Percentiles rank a stretch among this genome's conserved stretches.
These are phyloP conservation scores for Neophaeococcomyces mojaviensis DNA, from an alignment of 2,329 filamentous ascomycete species.

Conservation along the genomic window DNA sequence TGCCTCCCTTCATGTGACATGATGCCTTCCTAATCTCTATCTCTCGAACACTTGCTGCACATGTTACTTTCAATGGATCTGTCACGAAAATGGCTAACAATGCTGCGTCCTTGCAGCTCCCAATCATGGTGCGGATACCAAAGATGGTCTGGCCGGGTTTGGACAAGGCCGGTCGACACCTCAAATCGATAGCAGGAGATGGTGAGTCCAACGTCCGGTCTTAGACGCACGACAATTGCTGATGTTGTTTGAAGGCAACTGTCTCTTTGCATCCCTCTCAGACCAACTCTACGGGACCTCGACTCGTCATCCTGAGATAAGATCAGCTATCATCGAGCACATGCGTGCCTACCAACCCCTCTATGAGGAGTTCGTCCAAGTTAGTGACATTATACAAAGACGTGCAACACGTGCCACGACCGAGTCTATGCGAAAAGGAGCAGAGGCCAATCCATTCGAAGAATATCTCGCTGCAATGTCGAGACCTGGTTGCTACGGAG, in stretches of 20 bases:
- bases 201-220: constrained; percentile 12
- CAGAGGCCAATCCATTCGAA: constrained; percentile 51
- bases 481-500: constrained; percentile 54
- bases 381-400: constrained; percentile 41
- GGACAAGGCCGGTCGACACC: constrained; percentile 20
- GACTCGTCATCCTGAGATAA: constrained; percentile 51
- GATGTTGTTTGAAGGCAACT: constrained; percentile 48
- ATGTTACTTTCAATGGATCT: constrained; percentile 23
- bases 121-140: constrained; percentile 24
- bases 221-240: not conserved
- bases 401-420: constrained; percentile 28
- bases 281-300: constrained; percentile 60
- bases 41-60: not conserved
- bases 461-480: constrained; percentile 54
- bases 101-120: constrained; percentile 21
- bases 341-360: constrained; percentile 54
- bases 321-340: constrained; percentile 51
- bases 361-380: constrained; percentile 58
- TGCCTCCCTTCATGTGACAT: not conserved
- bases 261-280: constrained; percentile 60
- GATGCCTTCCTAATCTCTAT: constrained; percentile 2
- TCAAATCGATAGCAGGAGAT: constrained; percentile 23
- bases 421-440: constrained; percentile 42
- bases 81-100: constrained; percentile 23
- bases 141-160: constrained; percentile 23